phyloP scores from a whole-genome alignment of 2,329 filamentous ascomycete genomes.

The Diaporthe humulicola region DNA sequence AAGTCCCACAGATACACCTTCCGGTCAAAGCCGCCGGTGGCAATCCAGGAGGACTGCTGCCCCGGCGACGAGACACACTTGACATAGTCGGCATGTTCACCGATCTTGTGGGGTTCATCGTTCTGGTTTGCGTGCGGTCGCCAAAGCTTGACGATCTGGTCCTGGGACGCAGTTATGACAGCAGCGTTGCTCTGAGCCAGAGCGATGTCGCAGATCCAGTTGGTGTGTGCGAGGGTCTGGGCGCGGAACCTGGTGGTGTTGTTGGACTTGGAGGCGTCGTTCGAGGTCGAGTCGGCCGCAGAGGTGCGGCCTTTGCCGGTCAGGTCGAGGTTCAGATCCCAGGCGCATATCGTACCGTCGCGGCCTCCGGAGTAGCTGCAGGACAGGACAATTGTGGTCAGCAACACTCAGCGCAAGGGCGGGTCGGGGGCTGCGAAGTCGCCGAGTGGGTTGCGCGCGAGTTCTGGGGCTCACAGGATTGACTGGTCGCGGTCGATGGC shows the following conservation, averaged over 20 bases:
- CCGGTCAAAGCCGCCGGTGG: conserved; percentile 92
- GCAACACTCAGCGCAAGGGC: conserved; percentile 37
- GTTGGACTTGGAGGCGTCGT: conserved; percentile 53
- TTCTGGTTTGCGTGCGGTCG: conserved; percentile 77
- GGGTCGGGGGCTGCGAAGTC: conserved; percentile 23
- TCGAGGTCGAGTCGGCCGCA: conserved; percentile 45
- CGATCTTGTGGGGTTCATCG: conserved; percentile 82
- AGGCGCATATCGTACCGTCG: conserved; percentile 95
- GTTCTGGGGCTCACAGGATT: conserved; percentile 77
- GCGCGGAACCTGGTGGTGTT: conserved; percentile 70
- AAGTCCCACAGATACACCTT: conserved; percentile 96
- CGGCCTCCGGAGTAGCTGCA: conserved; percentile 92
- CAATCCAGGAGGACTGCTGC: conserved; percentile 81
- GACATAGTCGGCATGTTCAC: conserved; percentile 95
- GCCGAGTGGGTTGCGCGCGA: not conserved
- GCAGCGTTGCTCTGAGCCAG: conserved; percentile 83
- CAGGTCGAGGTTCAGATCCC: conserved; percentile 86
- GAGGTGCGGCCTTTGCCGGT: conserved; percentile 45
- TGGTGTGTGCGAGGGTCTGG: conserved; percentile 83
- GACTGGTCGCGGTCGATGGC: conserved; percentile 86
- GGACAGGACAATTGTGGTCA: conserved; percentile 43
- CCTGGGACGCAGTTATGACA: conserved; percentile 91
- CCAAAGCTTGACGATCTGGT: conserved; percentile 94
- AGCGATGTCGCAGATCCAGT: conserved; percentile 95
- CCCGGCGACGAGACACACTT: conserved; percentile 88